phyloP scores from a whole-genome alignment of 2,329 filamentous ascomycete genomes.

The Trichoderma lentiforme region DNA sequence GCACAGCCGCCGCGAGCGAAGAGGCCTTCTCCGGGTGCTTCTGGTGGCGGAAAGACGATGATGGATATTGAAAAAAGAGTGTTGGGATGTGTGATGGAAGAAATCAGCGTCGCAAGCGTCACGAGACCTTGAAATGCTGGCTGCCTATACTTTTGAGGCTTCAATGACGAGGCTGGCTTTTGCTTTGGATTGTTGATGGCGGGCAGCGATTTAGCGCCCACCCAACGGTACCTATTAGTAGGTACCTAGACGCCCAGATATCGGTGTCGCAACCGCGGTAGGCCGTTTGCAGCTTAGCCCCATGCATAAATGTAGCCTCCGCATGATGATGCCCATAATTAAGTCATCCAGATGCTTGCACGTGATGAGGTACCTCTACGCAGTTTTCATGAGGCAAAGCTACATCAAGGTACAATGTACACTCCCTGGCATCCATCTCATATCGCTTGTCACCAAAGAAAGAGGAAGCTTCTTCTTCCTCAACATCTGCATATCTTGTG shows the following conservation, averaged over 20 bases:
- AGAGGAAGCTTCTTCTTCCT: not conserved
- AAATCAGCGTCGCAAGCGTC: constrained; percentile 2
- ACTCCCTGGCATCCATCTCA: not conserved
- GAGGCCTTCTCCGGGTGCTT: not conserved
- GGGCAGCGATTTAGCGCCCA: constrained; percentile 11
- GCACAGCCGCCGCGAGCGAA: constrained; percentile 22
- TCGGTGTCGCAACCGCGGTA: constrained; percentile 31
- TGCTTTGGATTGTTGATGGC: constrained; percentile 14
- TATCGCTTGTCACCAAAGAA: not conserved
- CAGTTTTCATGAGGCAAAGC: not conserved
- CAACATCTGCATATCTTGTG: not conserved
- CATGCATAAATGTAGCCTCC: constrained; percentile 27
- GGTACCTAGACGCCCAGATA: constrained; percentile 12
- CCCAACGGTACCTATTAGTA: constrained; percentile 3
- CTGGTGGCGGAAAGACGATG: not conserved
- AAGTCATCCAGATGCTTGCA: not conserved
- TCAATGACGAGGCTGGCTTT: constrained; percentile 11
- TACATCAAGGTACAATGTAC: not conserved
- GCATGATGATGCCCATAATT: not conserved
- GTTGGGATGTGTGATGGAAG: not conserved
- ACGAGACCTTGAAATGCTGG: constrained; percentile 8
- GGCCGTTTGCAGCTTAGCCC: constrained; percentile 21
- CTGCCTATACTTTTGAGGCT: constrained; percentile 1
- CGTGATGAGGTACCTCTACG: constrained; percentile 5
- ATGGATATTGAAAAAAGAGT: not conserved